Evolutionary conservation across 805 yeast genomes (phyloP), one percentile per base, ranked within the genome.

Genomic region (Lachancea dasiensis): DNA sequence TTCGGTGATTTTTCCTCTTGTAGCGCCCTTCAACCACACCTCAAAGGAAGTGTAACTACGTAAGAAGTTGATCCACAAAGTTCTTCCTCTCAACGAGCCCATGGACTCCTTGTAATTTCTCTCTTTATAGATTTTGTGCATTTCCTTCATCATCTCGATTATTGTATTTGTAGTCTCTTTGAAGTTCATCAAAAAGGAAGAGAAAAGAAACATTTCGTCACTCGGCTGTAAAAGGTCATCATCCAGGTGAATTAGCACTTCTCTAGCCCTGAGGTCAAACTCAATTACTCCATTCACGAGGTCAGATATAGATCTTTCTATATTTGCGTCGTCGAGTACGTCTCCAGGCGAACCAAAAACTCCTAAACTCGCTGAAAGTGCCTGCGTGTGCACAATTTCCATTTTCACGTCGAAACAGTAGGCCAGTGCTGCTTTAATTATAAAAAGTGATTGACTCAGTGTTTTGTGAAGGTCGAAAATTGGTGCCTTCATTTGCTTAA

Each of bases 141-240:
- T 41, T 23, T 58, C 60, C 8, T 54, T 57, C 43, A 68, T 49
- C 20, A 70, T 43, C 7, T 48, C 45, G 5, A 62, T 49, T 3
- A 64, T 50, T 1, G 58, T 42, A 28, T 59, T 54, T 0, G 69
- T 55, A 17, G 60, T 52, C 42, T 69, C 69, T 44, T 70, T 64
- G 31, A 69, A 56, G 46, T 73, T 73, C 56, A 72, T 61, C 17
- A 73, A 39, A 48, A 72, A 73, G 0, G 76, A 70, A 1, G 77
- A 70, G 3, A 73, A 39, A 11, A 73, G 46, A 43, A 73, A 73
- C 58, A 69, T 63, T 45, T 72, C 74, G 41, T 72, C 77, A 36
- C 69, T 62, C 8, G 77, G 75, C 25, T 65, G 52, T 5, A 70
- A 46, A 19, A 60, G 49, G 28, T 60, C 60, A 11, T 52, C 52